Evolutionary conservation across 257 asterid genomes (phyloP).

Genomic region (Solanum bulbocastanum): DNA sequence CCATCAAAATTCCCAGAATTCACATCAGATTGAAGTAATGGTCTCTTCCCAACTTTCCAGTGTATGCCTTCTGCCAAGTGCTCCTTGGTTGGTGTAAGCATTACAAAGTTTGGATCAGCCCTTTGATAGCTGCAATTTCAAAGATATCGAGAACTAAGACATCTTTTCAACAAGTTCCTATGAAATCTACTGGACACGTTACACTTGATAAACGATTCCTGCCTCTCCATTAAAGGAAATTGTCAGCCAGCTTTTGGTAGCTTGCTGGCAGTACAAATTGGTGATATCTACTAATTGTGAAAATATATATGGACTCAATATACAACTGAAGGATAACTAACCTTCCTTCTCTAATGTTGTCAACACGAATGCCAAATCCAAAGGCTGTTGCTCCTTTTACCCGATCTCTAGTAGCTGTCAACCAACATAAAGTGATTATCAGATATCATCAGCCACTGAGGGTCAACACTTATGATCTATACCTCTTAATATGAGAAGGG

Average conservation of each 20-base stretch:
- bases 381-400: constrained; percentile 44
- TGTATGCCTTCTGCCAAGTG: constrained; percentile 89
- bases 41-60: constrained; percentile 68
- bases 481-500: neutral
- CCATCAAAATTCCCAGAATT: constrained; percentile 72
- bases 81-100: constrained; percentile 91
- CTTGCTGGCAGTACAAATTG: neutral
- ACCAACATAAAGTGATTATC: constrained; percentile 6
- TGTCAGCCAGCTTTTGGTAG: neutral
- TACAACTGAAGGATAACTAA: constrained; percentile 16
- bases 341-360: constrained; percentile 84
- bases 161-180: neutral
- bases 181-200: neutral
- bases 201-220: neutral
- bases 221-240: neutral
- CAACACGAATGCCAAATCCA: constrained; percentile 72
- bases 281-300: neutral
- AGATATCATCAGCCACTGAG: neutral
- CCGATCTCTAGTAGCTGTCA: constrained; percentile 71
- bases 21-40: constrained; percentile 63
- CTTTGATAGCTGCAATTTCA: constrained; percentile 58
- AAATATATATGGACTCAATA: neutral
- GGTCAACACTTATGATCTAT: neutral
- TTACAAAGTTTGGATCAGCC: constrained; percentile 88
- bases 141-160: neutral